These are phyloP conservation scores for Agrocybe praecox DNA, from an alignment of 768 basidiomycete genomes.

Conservation along the genomic window DNA sequence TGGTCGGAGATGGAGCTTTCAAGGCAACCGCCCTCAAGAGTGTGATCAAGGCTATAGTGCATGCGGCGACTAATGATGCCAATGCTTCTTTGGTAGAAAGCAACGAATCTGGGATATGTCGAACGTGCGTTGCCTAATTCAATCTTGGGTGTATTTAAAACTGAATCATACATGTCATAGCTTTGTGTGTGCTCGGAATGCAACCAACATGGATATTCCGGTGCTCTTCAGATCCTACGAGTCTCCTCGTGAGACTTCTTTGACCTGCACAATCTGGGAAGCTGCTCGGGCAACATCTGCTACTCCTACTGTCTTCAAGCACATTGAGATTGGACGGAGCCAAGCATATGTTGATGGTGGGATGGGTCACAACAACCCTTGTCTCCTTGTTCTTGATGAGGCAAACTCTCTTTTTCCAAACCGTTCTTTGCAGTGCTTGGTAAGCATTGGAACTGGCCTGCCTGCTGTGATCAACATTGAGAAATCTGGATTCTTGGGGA, in stretches of 20 bases:
- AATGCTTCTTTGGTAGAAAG: too few relatives aligned
- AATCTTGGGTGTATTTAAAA: too few relatives aligned
- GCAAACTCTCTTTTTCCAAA: neutral
- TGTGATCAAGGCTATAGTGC: neutral
- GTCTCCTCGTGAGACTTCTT: neutral
- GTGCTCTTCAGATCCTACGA: neutral
- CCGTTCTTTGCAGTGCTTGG: too few relatives aligned
- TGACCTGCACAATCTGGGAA: neutral
- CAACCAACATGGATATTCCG: neutral
- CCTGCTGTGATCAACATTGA: too few relatives aligned
- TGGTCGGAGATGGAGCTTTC: neutral
- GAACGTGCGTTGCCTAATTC: too few relatives aligned
- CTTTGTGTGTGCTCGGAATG: conserved; percentile 3
- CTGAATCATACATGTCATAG: neutral
- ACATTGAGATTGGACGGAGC: neutral
- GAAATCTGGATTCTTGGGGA: too few relatives aligned
- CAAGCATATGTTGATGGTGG: conserved; percentile 1
- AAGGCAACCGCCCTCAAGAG: neutral
- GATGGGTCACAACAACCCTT: neutral
- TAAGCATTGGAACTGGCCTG: too few relatives aligned
- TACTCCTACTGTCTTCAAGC: conserved; percentile 1
- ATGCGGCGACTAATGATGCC: too few relatives aligned
- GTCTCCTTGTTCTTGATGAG: neutral
- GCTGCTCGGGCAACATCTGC: conserved; percentile 2
- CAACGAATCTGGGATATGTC: too few relatives aligned